A percentile compares a stretch with the other conserved stretches of the same genome.
phyloP scores from a whole-genome alignment of 306 rosid species.

The Medicago lupulina region DNA sequence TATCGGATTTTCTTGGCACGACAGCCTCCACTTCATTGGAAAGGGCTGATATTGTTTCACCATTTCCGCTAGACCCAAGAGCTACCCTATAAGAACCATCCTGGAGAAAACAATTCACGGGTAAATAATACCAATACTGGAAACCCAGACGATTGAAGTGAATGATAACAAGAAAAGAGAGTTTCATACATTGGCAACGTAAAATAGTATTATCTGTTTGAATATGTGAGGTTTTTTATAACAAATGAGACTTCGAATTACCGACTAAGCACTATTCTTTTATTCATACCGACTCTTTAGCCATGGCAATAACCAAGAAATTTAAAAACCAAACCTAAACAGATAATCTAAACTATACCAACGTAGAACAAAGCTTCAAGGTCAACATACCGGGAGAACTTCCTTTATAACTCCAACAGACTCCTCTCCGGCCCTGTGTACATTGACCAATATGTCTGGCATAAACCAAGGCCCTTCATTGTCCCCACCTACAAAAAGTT shows the following conservation, averaged over 20 bases:
- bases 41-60: slow-evolving; percentile 68
- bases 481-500: slow-evolving; percentile 75
- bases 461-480: slow-evolving; percentile 87
- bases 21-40: slow-evolving; percentile 82
- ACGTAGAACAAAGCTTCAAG: slow-evolving; percentile 6
- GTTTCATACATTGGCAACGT: slow-evolving; percentile 1
- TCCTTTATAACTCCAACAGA: slow-evolving; percentile 78
- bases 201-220: neutral
- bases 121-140: slow-evolving; percentile 6
- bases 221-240: neutral
- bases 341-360: neutral
- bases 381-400: slow-evolving; percentile 80
- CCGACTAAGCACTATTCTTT: neutral
- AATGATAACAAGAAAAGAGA: neutral
- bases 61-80: slow-evolving; percentile 77
- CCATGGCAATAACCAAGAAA: neutral
- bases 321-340: neutral
- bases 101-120: slow-evolving; percentile 51
- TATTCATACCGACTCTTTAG: neutral
- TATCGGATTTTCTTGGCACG: slow-evolving; percentile 81
- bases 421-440: slow-evolving; percentile 82
- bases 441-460: slow-evolving; percentile 88
- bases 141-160: neutral
- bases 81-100: slow-evolving; percentile 83
- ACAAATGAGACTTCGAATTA: neutral